These are phyloP conservation scores for Metschnikowia aberdeeniae DNA, from an alignment of 805 yeast genomes.

Conservation along the genomic window DNA sequence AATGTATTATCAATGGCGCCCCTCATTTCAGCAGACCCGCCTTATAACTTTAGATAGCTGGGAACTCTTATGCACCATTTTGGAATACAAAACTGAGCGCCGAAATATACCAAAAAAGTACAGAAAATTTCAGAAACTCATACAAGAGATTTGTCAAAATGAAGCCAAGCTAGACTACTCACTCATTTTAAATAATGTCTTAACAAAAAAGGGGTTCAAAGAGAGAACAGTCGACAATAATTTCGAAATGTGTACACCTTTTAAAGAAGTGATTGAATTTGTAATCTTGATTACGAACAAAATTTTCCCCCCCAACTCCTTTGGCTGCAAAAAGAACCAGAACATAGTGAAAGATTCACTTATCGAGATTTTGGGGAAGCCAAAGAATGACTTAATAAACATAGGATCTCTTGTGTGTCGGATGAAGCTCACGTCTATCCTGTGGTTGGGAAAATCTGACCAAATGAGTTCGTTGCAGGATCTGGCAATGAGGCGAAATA, in stretches of 20 bases:
- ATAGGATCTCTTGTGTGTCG: slow-evolving; percentile 29
- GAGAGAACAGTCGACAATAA: slow-evolving; percentile 17
- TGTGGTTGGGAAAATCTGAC: slow-evolving; percentile 48
- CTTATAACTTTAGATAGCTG: background rate
- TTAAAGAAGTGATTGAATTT: slow-evolving; percentile 38
- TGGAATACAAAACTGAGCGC: background rate
- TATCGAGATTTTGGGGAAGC: slow-evolving; percentile 2
- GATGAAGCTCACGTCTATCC: slow-evolving; percentile 42
- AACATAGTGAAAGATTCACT: slow-evolving; percentile 4
- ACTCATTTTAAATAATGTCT: slow-evolving; percentile 24
- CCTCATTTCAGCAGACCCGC: background rate
- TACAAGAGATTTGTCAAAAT: slow-evolving; percentile 17
- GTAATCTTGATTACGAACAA: slow-evolving; percentile 40
- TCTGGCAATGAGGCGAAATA: slow-evolving; percentile 28
- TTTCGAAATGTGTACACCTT: slow-evolving; percentile 28
- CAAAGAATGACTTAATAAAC: slow-evolving; percentile 31
- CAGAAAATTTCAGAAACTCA: slow-evolving; percentile 16
- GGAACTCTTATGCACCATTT: background rate
- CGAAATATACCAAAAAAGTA: slow-evolving; percentile 8
- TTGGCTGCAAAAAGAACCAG: slow-evolving; percentile 50
- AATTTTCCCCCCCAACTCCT: slow-evolving; percentile 46
- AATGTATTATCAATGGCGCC: slow-evolving; percentile 4
- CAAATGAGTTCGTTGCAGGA: slow-evolving; percentile 39
- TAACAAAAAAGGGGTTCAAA: slow-evolving; percentile 24
- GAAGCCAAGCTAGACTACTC: slow-evolving; percentile 21